These are phyloP conservation scores for Phyllachora maydis DNA, from an alignment of 2,329 filamentous ascomycete species.

Conservation along the genomic window DNA sequence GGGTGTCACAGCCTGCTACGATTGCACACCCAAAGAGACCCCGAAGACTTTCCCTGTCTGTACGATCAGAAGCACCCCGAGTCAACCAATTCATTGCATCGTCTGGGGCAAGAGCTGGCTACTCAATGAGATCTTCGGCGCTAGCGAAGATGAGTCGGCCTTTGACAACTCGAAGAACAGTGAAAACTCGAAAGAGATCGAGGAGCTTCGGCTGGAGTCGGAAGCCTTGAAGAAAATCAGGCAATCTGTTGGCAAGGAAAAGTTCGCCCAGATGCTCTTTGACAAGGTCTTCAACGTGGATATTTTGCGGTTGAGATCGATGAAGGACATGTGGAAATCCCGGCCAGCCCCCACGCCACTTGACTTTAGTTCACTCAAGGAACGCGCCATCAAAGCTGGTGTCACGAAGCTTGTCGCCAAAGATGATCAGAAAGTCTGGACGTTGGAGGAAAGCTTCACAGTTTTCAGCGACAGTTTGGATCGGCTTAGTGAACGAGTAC, in stretches of 20 bases:
- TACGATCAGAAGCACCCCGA: conserved; percentile 90
- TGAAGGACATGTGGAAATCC: conserved; percentile 94
- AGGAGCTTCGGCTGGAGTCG: conserved; percentile 67
- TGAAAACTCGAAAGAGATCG: conserved; percentile 74
- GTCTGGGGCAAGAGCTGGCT: conserved; percentile 98
- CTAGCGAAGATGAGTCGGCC: conserved; percentile 66
- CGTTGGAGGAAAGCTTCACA: conserved; percentile 59
- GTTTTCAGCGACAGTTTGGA: conserved; percentile 74
- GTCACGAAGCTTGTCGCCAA: conserved; percentile 32
- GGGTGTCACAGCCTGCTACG: conserved; percentile 84
- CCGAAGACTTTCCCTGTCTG: conserved; percentile 92
- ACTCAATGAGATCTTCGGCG: conserved; percentile 83
- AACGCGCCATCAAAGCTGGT: conserved; percentile 22
- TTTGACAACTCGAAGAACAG: conserved; percentile 64
- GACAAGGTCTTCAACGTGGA: conserved; percentile 84
- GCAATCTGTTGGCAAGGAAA: conserved; percentile 54
- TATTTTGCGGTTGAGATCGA: conserved; percentile 59
- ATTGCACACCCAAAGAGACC: conserved; percentile 74
- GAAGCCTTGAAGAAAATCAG: conserved; percentile 68
- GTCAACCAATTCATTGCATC: conserved; percentile 94
- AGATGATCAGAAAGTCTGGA: conserved; percentile 63
- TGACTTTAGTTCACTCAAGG: conserved; percentile 39
- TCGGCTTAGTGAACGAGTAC: conserved; percentile 54
- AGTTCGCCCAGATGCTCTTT: conserved; percentile 67
- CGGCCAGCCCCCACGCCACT: conserved; percentile 55